Evolutionary conservation across 805 yeast species (phyloP), one percentile per base, ranked within the genome.

Genomic region (Candida berthetii): DNA sequence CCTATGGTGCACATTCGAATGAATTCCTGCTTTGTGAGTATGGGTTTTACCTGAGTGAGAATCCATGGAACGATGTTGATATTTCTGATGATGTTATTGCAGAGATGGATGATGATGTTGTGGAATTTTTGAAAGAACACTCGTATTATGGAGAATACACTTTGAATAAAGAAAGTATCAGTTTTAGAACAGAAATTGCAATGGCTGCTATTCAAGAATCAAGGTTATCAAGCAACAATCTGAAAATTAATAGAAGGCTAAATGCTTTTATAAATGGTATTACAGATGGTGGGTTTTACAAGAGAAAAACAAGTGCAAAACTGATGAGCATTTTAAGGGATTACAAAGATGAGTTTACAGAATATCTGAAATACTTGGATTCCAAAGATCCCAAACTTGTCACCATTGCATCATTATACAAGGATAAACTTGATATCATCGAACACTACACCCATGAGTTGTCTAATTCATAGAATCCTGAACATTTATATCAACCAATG

Each of bases 1-100:
- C 82, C 39, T 91, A 91, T 57, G 98, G 98, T 1, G 80, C 96
- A 1, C 97, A 91, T 59, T 78, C 85, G 9, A 89, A 91, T 57
- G 88, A 80, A 38, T 86, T 86, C 48, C 62, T 91, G 28, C 64
- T 88, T 9, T 79, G 85, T 52, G 98, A 91, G 59, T 91, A 91
- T 55, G 98, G 97, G 1, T 91, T 91, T 65, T 69, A 71, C 31
- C 59, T 85, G 1, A 55, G 58, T 0, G 53, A 58, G 1, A 87
- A 88, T 55, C 62, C 58, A 17, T 85, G 90, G 88, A 81, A 87
- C 50, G 79, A 66, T 47, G 57, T 89, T 2, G 95, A 90, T 54
- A 55, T 90, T 4, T 61, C 85, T 1, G 57, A 58, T 0, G 59
- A 65, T 31, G 53, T 87, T 3, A 33, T 55, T 3, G 45, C 52